Base-by-base conservation (phyloP, 805 yeast species). In the Cephaloascus albidus region DNA sequence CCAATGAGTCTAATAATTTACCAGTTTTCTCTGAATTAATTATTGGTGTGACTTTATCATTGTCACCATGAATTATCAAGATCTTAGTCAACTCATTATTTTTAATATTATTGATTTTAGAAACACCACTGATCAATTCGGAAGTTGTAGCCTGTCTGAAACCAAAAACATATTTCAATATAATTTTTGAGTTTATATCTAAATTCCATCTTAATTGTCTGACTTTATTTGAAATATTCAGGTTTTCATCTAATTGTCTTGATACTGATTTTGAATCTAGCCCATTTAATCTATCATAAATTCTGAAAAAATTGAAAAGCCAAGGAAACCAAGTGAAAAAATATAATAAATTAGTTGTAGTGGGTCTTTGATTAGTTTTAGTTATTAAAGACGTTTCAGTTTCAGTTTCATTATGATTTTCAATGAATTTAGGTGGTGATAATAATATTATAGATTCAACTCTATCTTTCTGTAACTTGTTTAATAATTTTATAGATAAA, bases 201-300 rank as follows among this genome's bases (percentile, higher is more conserved):
- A 82, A 50, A 53, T 85, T 84, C 81, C 85, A 79, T 36, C 86
- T 59, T 32, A 83, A 64, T 54, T 84, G 94, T 16, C 77, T 61
- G 35, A 70, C 51, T 38, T 75, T 69, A 36, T 68, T 67, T 47
- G 59, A 64, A 15, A 63, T 48, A 26, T 62, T 57, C 33, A 57
- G 46, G 5, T 43, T 36, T 10, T 54, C 46, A 17, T 59, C 60
- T 2, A 81, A 60, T 61, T 78, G 79, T 16, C 84, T 61, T 18
- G 53, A 48, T n/a, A 84, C 86, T 35, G 85, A 76, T 3, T 57
- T 46, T 20, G 88, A 80, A 27, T 65, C 53, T 17, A 81, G 54
- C 2, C 88, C 94, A 19, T 77, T 81, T 30, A 63, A 46, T 35
- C 90, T 65, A 55, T 83, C 89, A 54, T 69, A 57, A 4, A 67